Conservation (phyloP, 805 yeast species). For the Spathaspora arborariae region DNA sequence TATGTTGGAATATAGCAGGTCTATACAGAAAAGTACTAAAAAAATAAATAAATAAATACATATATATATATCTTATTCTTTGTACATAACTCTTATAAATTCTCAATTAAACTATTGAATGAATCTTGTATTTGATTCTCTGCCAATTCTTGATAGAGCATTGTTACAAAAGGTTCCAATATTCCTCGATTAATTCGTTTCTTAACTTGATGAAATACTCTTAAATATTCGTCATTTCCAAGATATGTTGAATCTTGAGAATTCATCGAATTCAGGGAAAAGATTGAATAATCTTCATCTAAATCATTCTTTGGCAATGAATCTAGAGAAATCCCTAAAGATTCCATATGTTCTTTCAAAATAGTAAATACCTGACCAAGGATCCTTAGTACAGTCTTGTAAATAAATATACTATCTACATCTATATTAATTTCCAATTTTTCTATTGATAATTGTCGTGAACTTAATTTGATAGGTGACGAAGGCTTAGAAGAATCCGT, state of each 20-base stretch:
- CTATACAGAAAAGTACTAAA: neutral
- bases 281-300: constrained; percentile 29
- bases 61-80: no score
- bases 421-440: constrained; percentile 41
- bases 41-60: neutral
- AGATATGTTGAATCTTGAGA: constrained; percentile 19
- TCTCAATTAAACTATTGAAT: constrained; percentile 24
- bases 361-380: constrained; percentile 23
- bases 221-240: constrained; percentile 30
- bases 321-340: neutral
- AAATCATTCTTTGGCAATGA: constrained; percentile 2
- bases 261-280: constrained; percentile 25
- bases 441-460: constrained; percentile 39
- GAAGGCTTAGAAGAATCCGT: constrained; percentile 3
- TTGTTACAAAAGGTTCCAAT: constrained; percentile 33
- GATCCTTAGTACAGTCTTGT: constrained; percentile 30
- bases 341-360: constrained; percentile 18
- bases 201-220: constrained; percentile 21
- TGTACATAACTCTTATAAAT: constrained; percentile 3
- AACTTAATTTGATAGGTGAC: constrained; percentile 38
- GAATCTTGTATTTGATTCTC: constrained; percentile 25
- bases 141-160: constrained; percentile 29
- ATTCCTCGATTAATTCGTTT: constrained; percentile 31
- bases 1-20: constrained; percentile 2
- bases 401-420: constrained; percentile 36